These are phyloP conservation scores for Microsporum audouinii DNA, from an alignment of 2,329 filamentous ascomycete genomes.

Conservation along the genomic window DNA sequence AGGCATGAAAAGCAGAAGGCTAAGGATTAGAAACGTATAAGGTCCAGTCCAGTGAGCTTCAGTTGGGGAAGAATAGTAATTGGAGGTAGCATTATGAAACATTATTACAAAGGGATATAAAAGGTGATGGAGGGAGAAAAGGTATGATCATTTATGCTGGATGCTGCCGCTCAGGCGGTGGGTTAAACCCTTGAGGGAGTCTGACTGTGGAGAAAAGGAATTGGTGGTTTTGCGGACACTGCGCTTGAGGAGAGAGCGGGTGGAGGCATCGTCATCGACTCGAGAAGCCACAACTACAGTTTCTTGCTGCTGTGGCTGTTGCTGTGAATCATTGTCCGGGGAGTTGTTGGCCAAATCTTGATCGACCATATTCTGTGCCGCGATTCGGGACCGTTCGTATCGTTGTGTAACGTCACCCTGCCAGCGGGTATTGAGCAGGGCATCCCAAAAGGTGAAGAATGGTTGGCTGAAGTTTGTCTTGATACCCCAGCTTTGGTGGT, in stretches of 20 bases:
- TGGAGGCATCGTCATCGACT: slow-evolving; percentile 13
- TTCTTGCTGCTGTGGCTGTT: slow-evolving; percentile 6
- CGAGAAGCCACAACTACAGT: slow-evolving; percentile 18
- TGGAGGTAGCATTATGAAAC: not conserved
- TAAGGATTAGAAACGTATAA: not conserved
- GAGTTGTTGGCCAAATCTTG: slow-evolving; percentile 28
- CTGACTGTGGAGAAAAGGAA: slow-evolving; percentile 21
- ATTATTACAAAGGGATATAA: slow-evolving; percentile 3
- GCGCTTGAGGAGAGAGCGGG: slow-evolving; percentile 10
- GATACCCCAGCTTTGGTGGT: slow-evolving; percentile 98
- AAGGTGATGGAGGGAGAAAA: not conserved
- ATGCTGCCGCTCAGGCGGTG: slow-evolving; percentile 32
- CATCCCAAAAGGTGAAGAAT: slow-evolving; percentile 90
- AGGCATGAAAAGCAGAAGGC: not conserved
- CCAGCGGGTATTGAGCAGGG: slow-evolving; percentile 70
- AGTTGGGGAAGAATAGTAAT: not conserved
- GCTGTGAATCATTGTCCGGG: slow-evolving; percentile 17
- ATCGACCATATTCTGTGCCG: slow-evolving; percentile 47
- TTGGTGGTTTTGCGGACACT: slow-evolving; percentile 29
- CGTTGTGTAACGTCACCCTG: slow-evolving; percentile 49
- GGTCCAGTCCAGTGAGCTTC: not conserved
- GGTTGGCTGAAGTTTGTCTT: slow-evolving; percentile 50
- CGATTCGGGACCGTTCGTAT: slow-evolving; percentile 46
- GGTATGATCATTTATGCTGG: slow-evolving; percentile 22
- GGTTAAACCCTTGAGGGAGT: slow-evolving; percentile 26